Base-by-base conservation (phyloP, 2,329 filamentous ascomycete species). In the Sporothrix pseudoabietina region DNA sequence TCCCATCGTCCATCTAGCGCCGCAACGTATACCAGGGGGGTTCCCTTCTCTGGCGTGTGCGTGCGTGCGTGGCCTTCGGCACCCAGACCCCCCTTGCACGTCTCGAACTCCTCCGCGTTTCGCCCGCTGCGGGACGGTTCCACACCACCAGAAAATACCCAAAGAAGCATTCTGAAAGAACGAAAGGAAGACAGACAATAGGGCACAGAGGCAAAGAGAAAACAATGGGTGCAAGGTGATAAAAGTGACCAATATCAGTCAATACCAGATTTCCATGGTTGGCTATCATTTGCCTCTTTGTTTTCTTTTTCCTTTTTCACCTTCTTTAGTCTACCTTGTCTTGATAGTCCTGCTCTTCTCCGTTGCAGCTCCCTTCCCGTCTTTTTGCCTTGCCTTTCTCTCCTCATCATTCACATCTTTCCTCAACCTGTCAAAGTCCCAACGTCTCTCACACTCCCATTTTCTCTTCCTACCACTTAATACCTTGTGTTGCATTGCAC, bases 101-200 rank as follows among this genome's bases (percentile, higher is more conserved):
- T 75, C 73, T 74, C 61, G 74, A 73, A 63, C 66, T 71, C 74
- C 73, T 76, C 73, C 75, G 75, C 75, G 75, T 76, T 76, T 76
- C 74, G 74, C 72, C 72, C 63, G 61, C 63, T 41, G 72, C 75
- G 74, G 75, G 63, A 76, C 72, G 44, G 66, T 65, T 52, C 74
- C 73, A 74, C 73, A 63, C 55, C 52, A 35, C 26, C 26, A 44
- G n/a, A 54, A 44, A 49, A 4, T 3, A 16, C 39, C 32, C 32
- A 68, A 71, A 52, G 59, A 66, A 73, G 44, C 66, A 54, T 22
- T 47, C 66, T 39, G 49, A 65, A 32, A 52, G 49, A 32, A 57
- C 7, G n/a, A 41, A 55, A 59, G 39, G 32, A n/a, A 12, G 26
- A n/a, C 49, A 52, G 22, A 59, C n/a, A 61, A 41, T 26, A 12